A percentile compares a stretch with the other conserved stretches of the same genome.
These are phyloP conservation scores for Acer campestre DNA, from an alignment of 345 rosid species.

Conservation along the genomic window DNA sequence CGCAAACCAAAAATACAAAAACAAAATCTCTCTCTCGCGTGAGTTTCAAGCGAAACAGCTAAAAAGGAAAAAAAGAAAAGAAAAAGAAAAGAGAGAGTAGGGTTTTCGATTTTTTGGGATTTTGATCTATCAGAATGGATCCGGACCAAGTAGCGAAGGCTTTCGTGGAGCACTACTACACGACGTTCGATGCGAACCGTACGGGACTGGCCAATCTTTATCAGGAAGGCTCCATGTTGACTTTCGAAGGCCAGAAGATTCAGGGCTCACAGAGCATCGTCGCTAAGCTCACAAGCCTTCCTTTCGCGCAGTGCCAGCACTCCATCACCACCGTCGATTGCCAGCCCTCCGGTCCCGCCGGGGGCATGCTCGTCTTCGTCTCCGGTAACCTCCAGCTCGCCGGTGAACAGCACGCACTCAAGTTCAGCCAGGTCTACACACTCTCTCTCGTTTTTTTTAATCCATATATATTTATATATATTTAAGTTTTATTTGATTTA, in stretches of 20 bases:
- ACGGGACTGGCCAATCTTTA: constrained; percentile 63
- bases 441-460: neutral
- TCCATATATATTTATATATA: neutral
- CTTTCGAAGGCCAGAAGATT: constrained; percentile 95
- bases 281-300: constrained; percentile 76
- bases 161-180: constrained; percentile 89
- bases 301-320: constrained; percentile 96
- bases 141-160: constrained; percentile 82
- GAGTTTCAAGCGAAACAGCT: constrained; percentile 17
- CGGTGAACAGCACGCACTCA: constrained; percentile 92
- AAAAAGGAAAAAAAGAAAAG: neutral
- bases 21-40: constrained; percentile 22
- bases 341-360: constrained; percentile 96
- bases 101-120: neutral
- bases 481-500: neutral
- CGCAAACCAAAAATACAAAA: too few relatives aligned
- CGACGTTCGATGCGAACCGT: constrained; percentile 80
- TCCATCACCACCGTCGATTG: constrained; percentile 82
- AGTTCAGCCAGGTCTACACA: constrained; percentile 80
- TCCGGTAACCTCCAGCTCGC: constrained; percentile 88
- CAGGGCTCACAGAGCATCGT: constrained; percentile 80
- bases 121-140: constrained; percentile 52
- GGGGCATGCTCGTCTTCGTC: constrained; percentile 93
- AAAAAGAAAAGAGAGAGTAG: neutral
- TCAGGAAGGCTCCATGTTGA: constrained; percentile 85